These are phyloP conservation scores for Eragrostis curvula DNA, from an alignment of 176 grass and related monocot genomes.

Conservation along the genomic window DNA sequence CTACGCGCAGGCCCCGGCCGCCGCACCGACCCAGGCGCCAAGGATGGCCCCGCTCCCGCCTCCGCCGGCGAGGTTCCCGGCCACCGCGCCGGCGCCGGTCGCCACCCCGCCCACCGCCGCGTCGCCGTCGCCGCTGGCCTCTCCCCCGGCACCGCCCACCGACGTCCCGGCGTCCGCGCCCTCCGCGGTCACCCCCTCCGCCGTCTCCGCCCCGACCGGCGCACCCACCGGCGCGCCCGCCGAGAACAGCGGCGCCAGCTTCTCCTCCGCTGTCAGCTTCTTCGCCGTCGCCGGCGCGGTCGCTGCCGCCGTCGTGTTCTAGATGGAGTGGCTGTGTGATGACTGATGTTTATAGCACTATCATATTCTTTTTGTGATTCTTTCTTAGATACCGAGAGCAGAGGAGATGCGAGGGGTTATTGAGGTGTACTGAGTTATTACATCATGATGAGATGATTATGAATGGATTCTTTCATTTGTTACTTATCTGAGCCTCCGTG, in stretches of 20 bases:
- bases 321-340: neutral
- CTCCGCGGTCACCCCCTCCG: neutral
- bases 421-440: slow-evolving; percentile 15
- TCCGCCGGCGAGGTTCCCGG: slow-evolving; percentile 41
- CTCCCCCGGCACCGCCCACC: slow-evolving; percentile 39
- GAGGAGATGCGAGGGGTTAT: neutral
- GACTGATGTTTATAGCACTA: slow-evolving; percentile 29
- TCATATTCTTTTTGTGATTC: slow-evolving; percentile 32
- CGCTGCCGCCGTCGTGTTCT: slow-evolving; percentile 56
- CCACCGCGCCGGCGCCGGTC: slow-evolving; percentile 32
- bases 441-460: slow-evolving; percentile 41
- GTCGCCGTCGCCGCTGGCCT: slow-evolving; percentile 40
- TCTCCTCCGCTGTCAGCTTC: slow-evolving; percentile 41
- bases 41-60: slow-evolving; percentile 50
- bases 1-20: slow-evolving; percentile 41
- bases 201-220: slow-evolving; percentile 3
- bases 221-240: neutral
- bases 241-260: neutral
- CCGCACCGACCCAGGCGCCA: slow-evolving; percentile 38
- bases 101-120: slow-evolving; percentile 13
- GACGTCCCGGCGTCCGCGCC: slow-evolving; percentile 29
- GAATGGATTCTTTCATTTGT: slow-evolving; percentile 64
- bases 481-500: neutral
- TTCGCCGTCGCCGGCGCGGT: slow-evolving; percentile 39
- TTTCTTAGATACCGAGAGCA: slow-evolving; percentile 32